phyloP scores from a whole-genome alignment of 148 eudicot genomes.

The Fagopyrum tataricum region DNA sequence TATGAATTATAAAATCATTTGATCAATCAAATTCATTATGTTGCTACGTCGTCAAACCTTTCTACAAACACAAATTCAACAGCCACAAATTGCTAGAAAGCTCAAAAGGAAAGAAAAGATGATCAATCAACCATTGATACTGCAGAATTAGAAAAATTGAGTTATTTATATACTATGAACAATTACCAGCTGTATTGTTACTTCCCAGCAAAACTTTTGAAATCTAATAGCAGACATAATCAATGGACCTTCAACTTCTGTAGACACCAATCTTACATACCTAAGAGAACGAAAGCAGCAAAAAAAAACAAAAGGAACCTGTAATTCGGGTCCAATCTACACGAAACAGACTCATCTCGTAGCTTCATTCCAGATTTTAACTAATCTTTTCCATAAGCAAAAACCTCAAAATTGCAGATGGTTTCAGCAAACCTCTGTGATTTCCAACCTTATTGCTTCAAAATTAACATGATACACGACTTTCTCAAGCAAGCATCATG shows the following conservation, averaged over 20 bases:
- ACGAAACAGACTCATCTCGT: background rate
- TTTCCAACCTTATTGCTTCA: constrained; percentile 65
- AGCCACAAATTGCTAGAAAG: background rate
- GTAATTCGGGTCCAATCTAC: constrained; percentile 11
- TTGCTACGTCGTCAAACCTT: too few relatives aligned
- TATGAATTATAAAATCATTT: too few relatives aligned
- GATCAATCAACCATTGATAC: background rate
- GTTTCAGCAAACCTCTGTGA: constrained; percentile 62
- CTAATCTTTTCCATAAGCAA: constrained; percentile 93
- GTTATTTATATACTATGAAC: constrained; percentile 9
- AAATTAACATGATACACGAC: too few relatives aligned
- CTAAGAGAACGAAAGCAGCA: background rate
- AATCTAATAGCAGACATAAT: background rate
- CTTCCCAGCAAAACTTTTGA: constrained; percentile 6
- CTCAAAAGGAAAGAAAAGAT: background rate
- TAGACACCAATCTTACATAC: constrained; percentile 7
- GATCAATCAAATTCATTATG: too few relatives aligned
- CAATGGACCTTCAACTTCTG: background rate
- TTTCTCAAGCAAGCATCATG: too few relatives aligned
- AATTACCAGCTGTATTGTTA: background rate
- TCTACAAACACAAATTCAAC: background rate
- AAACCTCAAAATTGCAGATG: constrained; percentile 86
- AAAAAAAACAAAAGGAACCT: background rate
- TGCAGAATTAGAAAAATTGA: background rate
- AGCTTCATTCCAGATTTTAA: constrained; percentile 1